These are phyloP conservation scores for Fraxinus floribunda DNA, from an alignment of 305 asterid species.

Conservation along the genomic window DNA sequence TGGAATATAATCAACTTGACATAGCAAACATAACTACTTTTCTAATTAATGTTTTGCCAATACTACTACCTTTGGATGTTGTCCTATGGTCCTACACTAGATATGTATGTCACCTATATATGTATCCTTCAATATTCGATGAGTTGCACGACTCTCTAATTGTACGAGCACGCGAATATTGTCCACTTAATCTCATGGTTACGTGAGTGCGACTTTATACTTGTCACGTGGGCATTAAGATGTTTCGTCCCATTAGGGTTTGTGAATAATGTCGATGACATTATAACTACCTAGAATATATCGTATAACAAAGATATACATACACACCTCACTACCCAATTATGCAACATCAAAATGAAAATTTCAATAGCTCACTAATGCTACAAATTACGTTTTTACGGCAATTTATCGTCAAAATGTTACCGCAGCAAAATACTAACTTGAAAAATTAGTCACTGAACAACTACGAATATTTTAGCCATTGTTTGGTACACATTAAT, in stretches of 20 bases:
- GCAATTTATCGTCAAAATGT: not conserved
- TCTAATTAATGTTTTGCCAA: not conserved
- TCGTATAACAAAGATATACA: not conserved
- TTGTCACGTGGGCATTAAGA: not conserved
- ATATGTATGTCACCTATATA: not conserved
- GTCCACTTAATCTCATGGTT: not conserved
- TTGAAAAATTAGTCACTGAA: not conserved
- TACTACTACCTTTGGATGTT: not conserved
- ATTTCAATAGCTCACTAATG: not conserved
- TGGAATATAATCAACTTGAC: conserved; percentile 10
- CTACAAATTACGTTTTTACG: not conserved
- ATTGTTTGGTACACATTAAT: too few species aligned
- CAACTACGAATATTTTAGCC: not conserved
- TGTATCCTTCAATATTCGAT: not conserved
- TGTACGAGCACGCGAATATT: not conserved
- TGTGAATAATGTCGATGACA: not conserved
- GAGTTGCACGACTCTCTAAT: not conserved
- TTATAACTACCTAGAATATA: not conserved
- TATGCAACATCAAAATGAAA: not conserved
- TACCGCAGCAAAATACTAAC: not conserved
- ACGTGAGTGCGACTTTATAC: not conserved
- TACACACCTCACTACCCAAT: not conserved
- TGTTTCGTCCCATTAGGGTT: not conserved
- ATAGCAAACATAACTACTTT: conserved; percentile 14
- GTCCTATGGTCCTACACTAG: not conserved